phyloP scores from a whole-genome alignment of 2,329 filamentous ascomycete species.

The Colletotrichum cereale region DNA sequence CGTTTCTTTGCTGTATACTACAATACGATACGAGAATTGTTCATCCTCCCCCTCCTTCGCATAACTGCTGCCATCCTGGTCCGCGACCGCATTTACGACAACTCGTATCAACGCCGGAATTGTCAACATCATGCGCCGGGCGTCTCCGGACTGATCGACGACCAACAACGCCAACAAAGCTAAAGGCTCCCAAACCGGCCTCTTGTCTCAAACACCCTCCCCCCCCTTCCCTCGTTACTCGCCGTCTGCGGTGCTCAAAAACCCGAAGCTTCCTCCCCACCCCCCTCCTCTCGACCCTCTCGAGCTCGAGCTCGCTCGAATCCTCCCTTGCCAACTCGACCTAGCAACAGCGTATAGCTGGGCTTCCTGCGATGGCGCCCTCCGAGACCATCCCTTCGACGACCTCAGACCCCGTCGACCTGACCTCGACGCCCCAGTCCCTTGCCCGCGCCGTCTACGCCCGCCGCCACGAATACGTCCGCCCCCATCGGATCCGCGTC shows the following conservation, averaged over 20 bases:
- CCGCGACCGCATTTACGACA: constrained; percentile 33
- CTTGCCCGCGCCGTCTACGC: constrained; percentile 77
- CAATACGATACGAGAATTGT: not conserved
- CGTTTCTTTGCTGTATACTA: not conserved
- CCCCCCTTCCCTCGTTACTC: not conserved
- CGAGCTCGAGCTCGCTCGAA: not conserved
- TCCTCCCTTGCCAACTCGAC: not conserved
- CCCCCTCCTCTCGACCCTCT: not conserved
- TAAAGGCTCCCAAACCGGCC: constrained; percentile 6
- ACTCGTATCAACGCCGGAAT: constrained; percentile 17
- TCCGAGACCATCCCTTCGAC: constrained; percentile 44
- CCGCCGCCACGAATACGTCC: constrained; percentile 83
- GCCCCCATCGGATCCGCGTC: constrained; percentile 79
- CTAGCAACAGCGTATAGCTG: constrained; percentile 13
- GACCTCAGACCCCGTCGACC: constrained; percentile 58
- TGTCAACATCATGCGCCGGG: constrained; percentile 38
- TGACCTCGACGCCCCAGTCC: constrained; percentile 63
- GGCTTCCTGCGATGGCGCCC: constrained; percentile 23
- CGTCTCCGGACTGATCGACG: constrained; percentile 33
- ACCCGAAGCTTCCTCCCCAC: constrained; percentile 1
- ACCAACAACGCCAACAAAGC: constrained; percentile 4
- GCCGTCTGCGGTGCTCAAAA: not conserved
- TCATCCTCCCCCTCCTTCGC: not conserved
- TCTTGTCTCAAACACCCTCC: constrained; percentile 13
- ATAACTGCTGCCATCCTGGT: constrained; percentile 31